Conservation (phyloP, 805 yeast species). For the Kluyveromyces dobzhanskii region DNA sequence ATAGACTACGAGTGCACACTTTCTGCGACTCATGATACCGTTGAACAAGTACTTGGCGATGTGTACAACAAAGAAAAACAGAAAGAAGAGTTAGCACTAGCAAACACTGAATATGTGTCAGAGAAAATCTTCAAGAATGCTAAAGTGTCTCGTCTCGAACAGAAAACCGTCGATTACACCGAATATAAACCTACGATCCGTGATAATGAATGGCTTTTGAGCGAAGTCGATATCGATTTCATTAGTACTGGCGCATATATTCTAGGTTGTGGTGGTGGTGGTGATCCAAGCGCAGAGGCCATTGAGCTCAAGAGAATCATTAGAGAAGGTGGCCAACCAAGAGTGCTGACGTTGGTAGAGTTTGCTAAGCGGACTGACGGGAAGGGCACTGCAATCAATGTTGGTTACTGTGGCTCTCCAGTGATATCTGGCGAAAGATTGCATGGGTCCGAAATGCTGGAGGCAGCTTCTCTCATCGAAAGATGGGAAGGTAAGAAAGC, state of each 20-base stretch:
- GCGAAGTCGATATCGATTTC: conserved; percentile 35
- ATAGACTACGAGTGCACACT: conserved; percentile 31
- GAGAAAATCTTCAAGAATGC: conserved; percentile 3
- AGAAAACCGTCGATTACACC: conserved; percentile 19
- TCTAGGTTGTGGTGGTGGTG: conserved; percentile 47
- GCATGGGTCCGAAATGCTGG: conserved; percentile 31
- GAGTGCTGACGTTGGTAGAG: conserved; percentile 31
- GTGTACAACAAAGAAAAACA: not conserved
- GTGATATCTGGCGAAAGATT: conserved; percentile 39
- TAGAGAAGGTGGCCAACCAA: conserved; percentile 29
- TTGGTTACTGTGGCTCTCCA: conserved; percentile 39
- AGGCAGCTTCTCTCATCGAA: conserved; percentile 26
- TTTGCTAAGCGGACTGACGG: conserved; percentile 16
- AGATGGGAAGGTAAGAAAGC: conserved; percentile 24
- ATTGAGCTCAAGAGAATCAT: conserved; percentile 30
- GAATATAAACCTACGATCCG: conserved; percentile 28
- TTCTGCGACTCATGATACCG: conserved; percentile 5
- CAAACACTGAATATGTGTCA: not conserved
- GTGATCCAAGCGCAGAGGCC: conserved; percentile 36
- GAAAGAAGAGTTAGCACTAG: not conserved
- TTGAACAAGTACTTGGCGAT: conserved; percentile 4
- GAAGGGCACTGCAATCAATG: conserved; percentile 23
- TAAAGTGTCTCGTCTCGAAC: conserved; percentile 7
- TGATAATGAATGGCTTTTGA: conserved; percentile 31
- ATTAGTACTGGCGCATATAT: conserved; percentile 39